A percentile compares a stretch with the other conserved stretches of the same genome.
Conservation (phyloP, 106 monocot genomes). For the Agapanthus africanus region DNA sequence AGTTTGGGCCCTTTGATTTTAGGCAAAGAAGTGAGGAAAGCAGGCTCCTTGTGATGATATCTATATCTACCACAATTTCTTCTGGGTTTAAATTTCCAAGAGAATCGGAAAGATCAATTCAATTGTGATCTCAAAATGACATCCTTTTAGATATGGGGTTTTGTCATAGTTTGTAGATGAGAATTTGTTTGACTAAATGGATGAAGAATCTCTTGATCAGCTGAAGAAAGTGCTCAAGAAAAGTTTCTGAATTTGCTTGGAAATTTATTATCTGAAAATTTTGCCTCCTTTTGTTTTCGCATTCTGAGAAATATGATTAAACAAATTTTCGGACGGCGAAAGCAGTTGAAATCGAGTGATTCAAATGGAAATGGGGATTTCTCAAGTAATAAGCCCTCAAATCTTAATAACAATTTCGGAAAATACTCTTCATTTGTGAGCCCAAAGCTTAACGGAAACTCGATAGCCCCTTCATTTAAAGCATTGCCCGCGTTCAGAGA, state of each 20-base stretch:
- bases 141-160: not conserved
- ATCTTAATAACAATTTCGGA: not conserved
- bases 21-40: not conserved
- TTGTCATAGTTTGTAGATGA: not conserved
- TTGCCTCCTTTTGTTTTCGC: no score
- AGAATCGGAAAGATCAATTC: not conserved
- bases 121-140: not conserved
- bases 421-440: not conserved
- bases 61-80: no score
- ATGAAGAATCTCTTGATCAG: not conserved
- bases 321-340: slow-evolving; percentile 35
- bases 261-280: not conserved
- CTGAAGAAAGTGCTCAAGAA: not conserved
- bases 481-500: slow-evolving; percentile 37
- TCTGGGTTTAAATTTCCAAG: no score
- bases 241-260: not conserved
- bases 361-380: slow-evolving; percentile 10
- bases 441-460: slow-evolving; percentile 7
- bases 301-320: slow-evolving; percentile 29
- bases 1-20: not conserved
- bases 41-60: no score
- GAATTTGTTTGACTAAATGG: not conserved
- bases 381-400: slow-evolving; percentile 2
- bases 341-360: slow-evolving; percentile 19
- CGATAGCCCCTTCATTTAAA: slow-evolving; percentile 14